These are phyloP conservation scores for Neurospora sp. DNA, from an alignment of 495 filamentous ascomycete genomes.

Conservation along the genomic window DNA sequence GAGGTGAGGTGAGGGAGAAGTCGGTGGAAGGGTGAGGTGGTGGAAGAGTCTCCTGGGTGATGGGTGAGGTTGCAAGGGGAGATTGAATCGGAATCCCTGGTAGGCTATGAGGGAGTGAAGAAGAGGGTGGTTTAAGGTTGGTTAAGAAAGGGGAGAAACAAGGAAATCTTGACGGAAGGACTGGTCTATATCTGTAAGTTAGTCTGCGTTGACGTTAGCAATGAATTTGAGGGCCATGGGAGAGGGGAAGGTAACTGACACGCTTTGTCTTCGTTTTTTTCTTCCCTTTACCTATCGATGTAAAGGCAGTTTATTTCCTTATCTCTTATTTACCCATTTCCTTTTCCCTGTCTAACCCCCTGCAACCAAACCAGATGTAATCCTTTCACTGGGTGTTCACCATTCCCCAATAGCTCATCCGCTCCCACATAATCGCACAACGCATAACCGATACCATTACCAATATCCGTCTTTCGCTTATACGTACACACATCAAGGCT, in stretches of 20 bases:
- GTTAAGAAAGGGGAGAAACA: not conserved
- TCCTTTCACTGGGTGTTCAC: not conserved
- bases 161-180: not conserved
- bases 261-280: not conserved
- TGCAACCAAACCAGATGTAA: not conserved
- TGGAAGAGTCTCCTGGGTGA: too few species aligned
- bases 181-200: not conserved
- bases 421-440: not conserved
- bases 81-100: too few species aligned
- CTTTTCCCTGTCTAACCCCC: not conserved
- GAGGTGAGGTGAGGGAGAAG: too few species aligned
- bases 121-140: not conserved
- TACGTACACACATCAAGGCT: not conserved
- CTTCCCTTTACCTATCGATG: not conserved
- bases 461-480: not conserved
- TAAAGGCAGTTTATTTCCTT: not conserved
- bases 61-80: not conserved
- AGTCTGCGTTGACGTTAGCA: not conserved
- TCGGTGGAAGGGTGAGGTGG: too few species aligned
- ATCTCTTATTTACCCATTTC: not conserved
- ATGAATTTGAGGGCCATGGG: not conserved
- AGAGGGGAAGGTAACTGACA: not conserved
- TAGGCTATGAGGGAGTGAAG: not conserved
- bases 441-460: not conserved
- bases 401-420: not conserved